Base-by-base conservation (phyloP, 345 rosid species). In the Geranium brycei region DNA sequence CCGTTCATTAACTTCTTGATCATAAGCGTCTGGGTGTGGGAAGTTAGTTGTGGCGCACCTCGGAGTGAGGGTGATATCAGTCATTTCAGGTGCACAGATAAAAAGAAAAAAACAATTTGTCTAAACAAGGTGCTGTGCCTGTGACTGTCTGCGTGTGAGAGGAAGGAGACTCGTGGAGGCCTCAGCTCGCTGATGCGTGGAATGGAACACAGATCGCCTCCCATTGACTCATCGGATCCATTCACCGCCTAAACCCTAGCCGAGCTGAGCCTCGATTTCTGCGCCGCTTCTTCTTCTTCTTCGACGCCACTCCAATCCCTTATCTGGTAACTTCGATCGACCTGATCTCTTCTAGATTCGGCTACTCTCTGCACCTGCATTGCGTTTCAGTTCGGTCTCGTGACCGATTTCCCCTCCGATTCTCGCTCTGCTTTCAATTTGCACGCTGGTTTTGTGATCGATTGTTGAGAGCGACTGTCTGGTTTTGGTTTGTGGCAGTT, bases 401-500 rank as follows among this genome's bases (percentile, higher is more conserved):
- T 3, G 7, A 4, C 7, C 41, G 41, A 35, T 35, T 35, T 35
- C 41, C 15, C 15, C 53, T 47, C 47, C 8, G 47, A 10, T 38
- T 38, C 47, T 38, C 6, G 47, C 47, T 38, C 6, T 38, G 11
- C 47, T 38, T 38, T 38, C 47, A 38, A 38, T 38, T 38, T 47
- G 53, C 14, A 6, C 11, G 53, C 53, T 8, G 3, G 13, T 47
- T 47, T 7, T 47, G 53, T 13, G 13, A 47, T 47, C 53, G 53
- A 13, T 38, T 38, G 47, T 5, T 38, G 6, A 5, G 47, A 38
- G 6, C 1, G 53, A 47, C 13, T 47, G 1, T 47, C 53, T 47
- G 41, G 41, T 35, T 35, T 7, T 35, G 41, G 7, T 35, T 35
- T 35, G 41, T 35, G 10, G 7, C 41, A 69, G 77, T 66, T 64